Conservation (phyloP, 2,329 filamentous ascomycete genomes). For the Epichloe glyceriae region DNA sequence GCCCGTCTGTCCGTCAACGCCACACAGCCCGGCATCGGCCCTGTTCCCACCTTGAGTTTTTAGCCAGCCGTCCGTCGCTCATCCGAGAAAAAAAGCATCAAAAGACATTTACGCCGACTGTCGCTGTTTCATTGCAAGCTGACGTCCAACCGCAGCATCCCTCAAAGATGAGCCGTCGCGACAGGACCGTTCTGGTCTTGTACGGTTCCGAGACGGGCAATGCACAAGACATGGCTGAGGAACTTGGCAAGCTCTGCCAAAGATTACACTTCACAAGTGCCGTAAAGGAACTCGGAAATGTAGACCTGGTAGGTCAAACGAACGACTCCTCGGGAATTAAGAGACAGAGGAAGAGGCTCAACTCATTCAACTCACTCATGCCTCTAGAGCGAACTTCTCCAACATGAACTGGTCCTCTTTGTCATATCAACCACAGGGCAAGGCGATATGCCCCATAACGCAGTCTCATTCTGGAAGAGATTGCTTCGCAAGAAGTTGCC, state of each 20-base stretch:
- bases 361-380: neutral
- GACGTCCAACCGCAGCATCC: neutral
- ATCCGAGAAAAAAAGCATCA: no score
- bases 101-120: no score
- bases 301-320: conserved; percentile 52
- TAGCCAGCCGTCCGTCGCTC: no score
- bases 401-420: conserved; percentile 54
- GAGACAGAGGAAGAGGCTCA: neutral
- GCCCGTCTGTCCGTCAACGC: neutral
- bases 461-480: conserved; percentile 70
- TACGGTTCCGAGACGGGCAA: conserved; percentile 96
- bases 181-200: conserved; percentile 50
- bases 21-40: conserved; percentile 7
- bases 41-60: neutral
- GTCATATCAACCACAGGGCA: conserved; percentile 88
- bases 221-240: conserved; percentile 79
- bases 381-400: conserved; percentile 35
- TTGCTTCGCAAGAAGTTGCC: conserved; percentile 68
- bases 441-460: conserved; percentile 81
- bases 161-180: conserved; percentile 14
- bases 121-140: no score
- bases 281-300: conserved; percentile 64
- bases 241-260: conserved; percentile 62
- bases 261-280: conserved; percentile 66
- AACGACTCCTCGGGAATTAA: neutral